Base-by-base conservation (phyloP, 2,329 filamentous ascomycete genomes). In the Nemania bipapillata region DNA sequence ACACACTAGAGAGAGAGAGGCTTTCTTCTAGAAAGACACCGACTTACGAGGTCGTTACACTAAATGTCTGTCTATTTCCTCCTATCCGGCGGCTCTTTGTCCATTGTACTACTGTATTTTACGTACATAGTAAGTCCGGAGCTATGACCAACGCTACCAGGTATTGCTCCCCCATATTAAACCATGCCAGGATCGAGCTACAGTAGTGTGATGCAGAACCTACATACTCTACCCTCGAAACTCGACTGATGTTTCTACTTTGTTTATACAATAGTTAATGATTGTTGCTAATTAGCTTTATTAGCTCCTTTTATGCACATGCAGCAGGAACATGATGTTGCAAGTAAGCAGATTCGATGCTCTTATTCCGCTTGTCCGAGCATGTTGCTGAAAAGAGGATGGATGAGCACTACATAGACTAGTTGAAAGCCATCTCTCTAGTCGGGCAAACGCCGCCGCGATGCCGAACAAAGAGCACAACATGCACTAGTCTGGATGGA, bases 341-440 rank as follows among this genome's bases (percentile, higher is more conserved):
- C 20, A 32, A 42, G 24, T 30, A 40, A 15, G 35, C 15, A 12
- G 12, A 17, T 22, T 40, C 56, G 50, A 49, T 4, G 32, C 26
- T 17, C 15, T 28, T 20, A 45, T 53, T 63, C 60, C 35, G 62
- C 42, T 37, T 35, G 53, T 35, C 26, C 47, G 28, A 37, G 30
- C n/a, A n/a, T n/a, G n/a, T 28, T 32, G 7, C 20, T 58, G 8
- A 7, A 4, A 30, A 60, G 11, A 32, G 30, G 30, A 32, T 32
- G 40, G 64, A 17, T 47, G 30, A 42, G 60, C 57, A 17, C 40
- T 45, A 35, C 5, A 11, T 40, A n/a, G n/a, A 24, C 12, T 56
- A 52, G 42, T 45, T 45, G 54, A 45, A 11, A 45, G 24, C 22
- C 9, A 37, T 55, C 35, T n/a, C 30, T 45, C 15, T 50, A 20